Base-by-base conservation (phyloP, 2,329 filamentous ascomycete genomes). In the Fusarium praegraminearum region DNA sequence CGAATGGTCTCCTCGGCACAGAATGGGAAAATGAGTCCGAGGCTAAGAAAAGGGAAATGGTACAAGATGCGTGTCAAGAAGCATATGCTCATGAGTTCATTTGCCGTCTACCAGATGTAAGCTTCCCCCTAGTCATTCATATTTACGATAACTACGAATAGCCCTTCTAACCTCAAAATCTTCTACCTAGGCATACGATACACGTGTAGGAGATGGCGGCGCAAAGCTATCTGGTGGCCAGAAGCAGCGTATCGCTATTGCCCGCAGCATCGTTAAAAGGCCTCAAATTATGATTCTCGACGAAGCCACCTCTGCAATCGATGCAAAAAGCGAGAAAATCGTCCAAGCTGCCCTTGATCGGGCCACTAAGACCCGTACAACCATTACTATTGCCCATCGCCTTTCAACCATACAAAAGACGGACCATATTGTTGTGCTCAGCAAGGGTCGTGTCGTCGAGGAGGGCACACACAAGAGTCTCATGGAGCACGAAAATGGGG, bases 261-360 rank as follows among this genome's bases (percentile, higher is more conserved):
- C 86, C 0, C 79, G 86, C 3, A 86, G 85, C 0, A 77, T 89
- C 10, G 78, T 88, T 4, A 80, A 85, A 2, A 81, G 82, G 9
- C 86, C 86, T 3, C 82, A 83, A 5, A 89, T 93, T 50, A 79
- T 93, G 3, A 86, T 93, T 15, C 81, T 90, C 7, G 90, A 91
- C 68, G 90, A 91, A 78, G 89, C 89, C 2, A 91, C 89, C 0
- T 87, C 85, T 26, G 86, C 88, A 2, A 71, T 82, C 38, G 79
- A 82, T 40, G 76, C 78, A 7, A 70, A 62, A 50, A 71, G 78
- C 9, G 79, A 82, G 32, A 78, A 77, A 36, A 76, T 80, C 1
- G 85, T 88, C 24, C 83, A 85, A 69, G 71, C 70, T 2, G 79
- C 80, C 2, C 75, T 85, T 7, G 77, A 80, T 65, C 62, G 73